Base-by-base conservation (phyloP, 1,284 basidiomycete species). In the Violaceomyces palustris region DNA sequence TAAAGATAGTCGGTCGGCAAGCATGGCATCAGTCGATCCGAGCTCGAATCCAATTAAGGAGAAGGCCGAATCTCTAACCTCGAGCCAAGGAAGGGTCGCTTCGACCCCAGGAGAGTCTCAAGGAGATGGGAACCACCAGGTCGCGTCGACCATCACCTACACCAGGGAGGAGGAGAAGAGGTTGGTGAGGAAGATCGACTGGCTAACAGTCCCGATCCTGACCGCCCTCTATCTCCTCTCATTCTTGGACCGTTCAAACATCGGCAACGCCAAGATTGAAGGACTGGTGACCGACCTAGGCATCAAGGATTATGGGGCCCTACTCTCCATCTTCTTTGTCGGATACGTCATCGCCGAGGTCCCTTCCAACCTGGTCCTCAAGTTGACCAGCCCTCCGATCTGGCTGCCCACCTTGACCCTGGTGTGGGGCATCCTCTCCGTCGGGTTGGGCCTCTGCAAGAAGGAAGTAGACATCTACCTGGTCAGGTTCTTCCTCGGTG, bases 361-460 rank as follows among this genome's bases (percentile, higher is more conserved):
- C 1, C 64, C 64, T 1, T 47, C 58, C 21, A 68, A 64, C 28
- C 45, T 61, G 8, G 32, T 63, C 3, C 58, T 83, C 45, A 83
- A 83, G 63, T 75, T 77, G 9, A 80, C 81, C 27, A 72, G 81
- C 42, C 83, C 82, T 7, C 77, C 78, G 54, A 28, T 81, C 11
- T 83, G 82, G 82, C 73, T 84, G 4, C 81, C 83, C 1, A 78
- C 78, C 1, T 64, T 83, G 18, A 82, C 81, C 3, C 69, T 83
- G 3, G 50, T 75, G 0, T 84, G 81, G 81, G 83, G 82, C 4
- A 76, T 82, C 21, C 78, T 79, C n/a, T 79, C 80, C 19, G 74
- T 82, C 21, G 75, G 76, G 31, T 82, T 83, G 69, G 82, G 81
- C 7, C 73, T 85, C 10, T 78, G 63, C 1, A 78, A 72, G 3